Evolutionary conservation across 1,284 basidiomycete genomes (phyloP), one percentile per base, ranked within the genome.

Genomic region (Sanghuangporus weigelae): DNA sequence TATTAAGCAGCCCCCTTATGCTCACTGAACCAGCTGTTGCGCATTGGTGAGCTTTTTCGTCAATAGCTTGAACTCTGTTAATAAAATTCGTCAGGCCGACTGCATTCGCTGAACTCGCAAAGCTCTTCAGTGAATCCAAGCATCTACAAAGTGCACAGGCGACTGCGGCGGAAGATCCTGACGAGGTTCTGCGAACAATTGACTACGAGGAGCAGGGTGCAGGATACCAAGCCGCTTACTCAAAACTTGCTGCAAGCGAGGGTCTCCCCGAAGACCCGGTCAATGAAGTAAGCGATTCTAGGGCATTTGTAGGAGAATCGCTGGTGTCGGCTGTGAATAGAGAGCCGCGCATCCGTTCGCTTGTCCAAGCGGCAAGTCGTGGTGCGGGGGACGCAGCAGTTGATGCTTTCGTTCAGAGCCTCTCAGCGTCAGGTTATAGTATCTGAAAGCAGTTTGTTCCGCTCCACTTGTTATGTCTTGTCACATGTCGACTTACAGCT

Each of bases 141-240:
- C 84, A 90, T 66, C 80, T 93, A 59, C 81, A 77, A 4, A 78
- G 75, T 16, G 71, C 74, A 2, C 79, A 78, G 55, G 75, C 78
- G 56, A 73, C 73, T 1, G 76, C 73, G 19, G 80, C 68, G 16
- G 76, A 84, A 23, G 86, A 92, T 63, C 72, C 86, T 1, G 78
- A 84, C 55, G 83, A 81, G 0, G 89, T 86, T 0, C 71, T 93
- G 40, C 90, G 90, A 0, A 83, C 85, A 50, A 84, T 96, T 53
- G 96, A 98, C 74, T 88, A 87, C 67, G 96, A 98, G 72, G 96
- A 93, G 71, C 89, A 91, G 71, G 82, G 90, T 7, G 86, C 89
- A 3, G 93, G 94, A 0, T 99, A 98, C 77, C 96, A 99, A 73
- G 92, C 92, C 0, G 89, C 90, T 2, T 99, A 96, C 77, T 95